Evolutionary conservation across 1,139 yeast genomes (phyloP).

Genomic region (Sugiyamaella novakii): DNA sequence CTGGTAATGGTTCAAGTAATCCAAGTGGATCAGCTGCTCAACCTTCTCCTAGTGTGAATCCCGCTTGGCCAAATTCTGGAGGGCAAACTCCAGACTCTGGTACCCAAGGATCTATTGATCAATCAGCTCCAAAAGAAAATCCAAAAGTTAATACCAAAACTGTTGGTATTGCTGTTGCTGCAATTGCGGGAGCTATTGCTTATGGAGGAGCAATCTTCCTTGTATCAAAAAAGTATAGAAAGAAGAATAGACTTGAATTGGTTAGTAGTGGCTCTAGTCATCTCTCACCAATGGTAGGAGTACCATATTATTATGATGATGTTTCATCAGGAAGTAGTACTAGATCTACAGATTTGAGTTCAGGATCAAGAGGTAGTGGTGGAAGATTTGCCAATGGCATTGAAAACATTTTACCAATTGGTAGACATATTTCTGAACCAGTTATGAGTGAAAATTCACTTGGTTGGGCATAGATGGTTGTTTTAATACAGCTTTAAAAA

Average conservation of each 20-base stretch:
- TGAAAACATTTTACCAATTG: conserved; percentile 32
- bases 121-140: conserved; percentile 32
- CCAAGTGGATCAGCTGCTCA: conserved; percentile 23
- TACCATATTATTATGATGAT: conserved; percentile 25
- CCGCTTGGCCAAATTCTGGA: conserved; percentile 9
- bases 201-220: conserved; percentile 44
- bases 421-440: conserved; percentile 43
- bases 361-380: conserved; percentile 24
- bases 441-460: conserved; percentile 46
- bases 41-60: conserved; percentile 14
- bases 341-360: conserved; percentile 23
- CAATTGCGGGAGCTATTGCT: conserved; percentile 43
- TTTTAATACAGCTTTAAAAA: too few species aligned
- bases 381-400: conserved; percentile 27
- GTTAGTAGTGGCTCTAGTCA: conserved; percentile 11
- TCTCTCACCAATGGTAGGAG: conserved; percentile 14
- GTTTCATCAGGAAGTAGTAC: conserved; percentile 23
- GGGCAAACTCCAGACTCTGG: conserved; percentile 22
- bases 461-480: conserved; percentile 41
- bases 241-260: conserved; percentile 27
- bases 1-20: conserved; percentile 24
- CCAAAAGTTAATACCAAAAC: conserved; percentile 38
- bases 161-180: conserved; percentile 46
- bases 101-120: conserved; percentile 41
- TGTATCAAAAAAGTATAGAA: conserved; percentile 38